Percentiles rank a stretch among this genome's conserved stretches.
phyloP scores from a whole-genome alignment of 2,329 filamentous ascomycete species.

The Ambrosiella xylebori region DNA sequence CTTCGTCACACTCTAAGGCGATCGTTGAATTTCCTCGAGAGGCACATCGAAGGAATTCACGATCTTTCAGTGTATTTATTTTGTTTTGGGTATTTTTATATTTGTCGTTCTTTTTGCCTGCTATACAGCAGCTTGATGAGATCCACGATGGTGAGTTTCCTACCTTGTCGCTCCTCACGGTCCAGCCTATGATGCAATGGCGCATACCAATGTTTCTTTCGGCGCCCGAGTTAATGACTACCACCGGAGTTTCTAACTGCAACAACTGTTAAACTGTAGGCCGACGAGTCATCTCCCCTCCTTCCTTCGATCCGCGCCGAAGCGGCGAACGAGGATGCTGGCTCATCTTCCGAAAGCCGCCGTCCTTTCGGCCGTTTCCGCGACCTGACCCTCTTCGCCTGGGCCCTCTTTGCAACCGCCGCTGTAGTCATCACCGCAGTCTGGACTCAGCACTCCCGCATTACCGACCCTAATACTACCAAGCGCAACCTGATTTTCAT shows the following conservation, averaged over 20 bases:
- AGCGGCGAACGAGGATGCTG: slow-evolving; percentile 18
- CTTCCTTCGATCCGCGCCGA: slow-evolving; percentile 19
- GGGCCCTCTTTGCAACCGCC: slow-evolving; percentile 68
- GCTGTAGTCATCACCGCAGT: slow-evolving; percentile 66
- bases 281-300: slow-evolving; percentile 17
- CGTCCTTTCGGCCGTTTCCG: slow-evolving; percentile 32
- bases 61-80: neutral
- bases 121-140: neutral
- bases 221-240: neutral
- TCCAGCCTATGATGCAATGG: slow-evolving; percentile 4
- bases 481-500: slow-evolving; percentile 97
- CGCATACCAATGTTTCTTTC: neutral
- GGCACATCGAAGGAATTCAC: neutral
- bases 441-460: slow-evolving; percentile 47
- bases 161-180: neutral
- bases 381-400: slow-evolving; percentile 60
- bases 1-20: neutral
- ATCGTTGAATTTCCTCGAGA: neutral
- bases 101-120: neutral
- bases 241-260: neutral
- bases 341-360: slow-evolving; percentile 16
- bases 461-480: slow-evolving; percentile 23
- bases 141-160: slow-evolving; percentile 8
- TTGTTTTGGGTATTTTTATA: neutral
- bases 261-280: neutral